Evolutionary conservation across 345 rosid species (phyloP).

Genomic region (Eutrema japonicum): DNA sequence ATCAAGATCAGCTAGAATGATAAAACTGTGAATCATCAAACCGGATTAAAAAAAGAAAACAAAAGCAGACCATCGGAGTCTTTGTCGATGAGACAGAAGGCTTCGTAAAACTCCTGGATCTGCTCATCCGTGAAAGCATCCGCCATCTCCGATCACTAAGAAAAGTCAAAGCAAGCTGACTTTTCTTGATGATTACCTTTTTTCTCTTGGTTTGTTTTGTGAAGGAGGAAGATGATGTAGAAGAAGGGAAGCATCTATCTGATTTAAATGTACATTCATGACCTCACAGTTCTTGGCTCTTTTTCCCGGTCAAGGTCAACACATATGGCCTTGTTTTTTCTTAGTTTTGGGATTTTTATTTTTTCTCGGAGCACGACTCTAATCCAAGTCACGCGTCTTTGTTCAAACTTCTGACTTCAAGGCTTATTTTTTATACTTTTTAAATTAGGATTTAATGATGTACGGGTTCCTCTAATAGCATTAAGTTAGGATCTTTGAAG

Average conservation of each 20-base stretch:
- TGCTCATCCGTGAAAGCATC: conserved; percentile 45
- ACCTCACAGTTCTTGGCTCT: conserved; percentile 7
- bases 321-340: conserved; percentile 36
- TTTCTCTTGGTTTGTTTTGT: conserved; percentile 16
- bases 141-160: conserved; percentile 35
- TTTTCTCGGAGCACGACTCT: conserved; percentile 12
- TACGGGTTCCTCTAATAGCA: background rate
- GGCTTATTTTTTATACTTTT: background rate
- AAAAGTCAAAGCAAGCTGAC: conserved; percentile 25
- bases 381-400: conserved; percentile 43
- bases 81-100: conserved; percentile 48
- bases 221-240: conserved; percentile 23
- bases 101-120: conserved; percentile 48
- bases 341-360: conserved; percentile 1
- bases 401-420: conserved; percentile 38
- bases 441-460: background rate
- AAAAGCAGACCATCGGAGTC: conserved; percentile 37
- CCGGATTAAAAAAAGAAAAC: background rate
- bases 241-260: conserved; percentile 10
- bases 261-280: conserved; percentile 19
- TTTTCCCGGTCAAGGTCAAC: conserved; percentile 46
- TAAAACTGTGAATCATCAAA: background rate
- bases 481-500: conserved; percentile 10
- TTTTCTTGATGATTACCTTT: conserved; percentile 9
- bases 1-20: background rate